Conservation (phyloP, 2,329 filamentous ascomycete species). For the Fusarium dlaminii region DNA sequence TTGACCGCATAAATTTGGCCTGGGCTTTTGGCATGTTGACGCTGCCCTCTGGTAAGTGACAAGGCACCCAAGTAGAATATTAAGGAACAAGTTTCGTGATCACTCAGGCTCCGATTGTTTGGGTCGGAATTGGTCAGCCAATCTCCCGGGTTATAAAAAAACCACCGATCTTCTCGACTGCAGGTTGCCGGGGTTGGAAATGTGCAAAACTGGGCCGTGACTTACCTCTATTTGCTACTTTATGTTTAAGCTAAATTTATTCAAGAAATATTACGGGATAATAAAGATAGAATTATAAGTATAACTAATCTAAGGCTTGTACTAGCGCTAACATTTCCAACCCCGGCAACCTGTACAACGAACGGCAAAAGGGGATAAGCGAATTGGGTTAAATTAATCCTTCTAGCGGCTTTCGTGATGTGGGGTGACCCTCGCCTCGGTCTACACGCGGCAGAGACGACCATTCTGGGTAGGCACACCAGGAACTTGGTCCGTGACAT, state of each 20-base stretch:
- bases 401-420: too few species aligned
- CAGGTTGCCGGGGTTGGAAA: too few species aligned
- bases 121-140: not conserved
- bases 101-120: fast-evolving
- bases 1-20: not conserved
- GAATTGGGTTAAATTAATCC: not conserved
- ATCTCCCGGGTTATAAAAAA: not conserved
- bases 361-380: not conserved
- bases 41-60: fast-evolving
- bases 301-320: too few species aligned
- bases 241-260: too few species aligned
- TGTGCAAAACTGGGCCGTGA: too few species aligned
- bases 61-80: fast-evolving
- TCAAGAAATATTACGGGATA: too few species aligned
- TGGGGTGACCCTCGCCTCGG: too few species aligned
- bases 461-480: constrained; percentile 40
- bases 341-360: too few species aligned
- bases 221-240: too few species aligned
- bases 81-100: not conserved
- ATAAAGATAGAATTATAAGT: too few species aligned
- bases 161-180: not conserved
- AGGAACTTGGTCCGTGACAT: constrained; percentile 27
- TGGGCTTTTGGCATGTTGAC: too few species aligned
- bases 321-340: too few species aligned
- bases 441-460: constrained; percentile 24